Percentiles rank a stretch among this genome's conserved stretches.
Conservation (phyloP, 352 stramenopile species). For the Phytophthora capsici region DNA sequence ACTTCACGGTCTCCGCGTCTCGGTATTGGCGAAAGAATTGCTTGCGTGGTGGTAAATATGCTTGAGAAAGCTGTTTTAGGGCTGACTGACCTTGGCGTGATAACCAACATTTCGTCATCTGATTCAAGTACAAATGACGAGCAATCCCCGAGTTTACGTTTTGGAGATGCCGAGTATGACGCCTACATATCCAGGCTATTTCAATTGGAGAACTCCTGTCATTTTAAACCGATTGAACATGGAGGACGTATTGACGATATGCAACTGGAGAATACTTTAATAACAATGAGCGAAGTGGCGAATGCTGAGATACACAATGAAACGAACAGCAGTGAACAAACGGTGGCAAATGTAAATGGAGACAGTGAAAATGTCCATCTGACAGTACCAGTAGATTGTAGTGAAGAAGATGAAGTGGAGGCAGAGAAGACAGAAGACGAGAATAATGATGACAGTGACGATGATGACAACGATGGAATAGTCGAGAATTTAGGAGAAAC, state of each 20-base stretch:
- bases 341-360: conserved; percentile 3
- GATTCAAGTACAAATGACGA: conserved; percentile 5
- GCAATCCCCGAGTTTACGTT: neutral
- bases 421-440: conserved; percentile 38
- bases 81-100: conserved; percentile 12
- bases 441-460: conserved; percentile 56
- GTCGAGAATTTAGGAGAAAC: neutral
- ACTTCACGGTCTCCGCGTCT: neutral
- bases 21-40: conserved; percentile 20
- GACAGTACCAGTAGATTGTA: conserved; percentile 6
- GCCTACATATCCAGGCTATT: conserved; percentile 42
- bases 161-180: conserved; percentile 45
- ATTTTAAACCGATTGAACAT: conserved; percentile 34
- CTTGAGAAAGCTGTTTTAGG: conserved; percentile 42
- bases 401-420: conserved; percentile 15
- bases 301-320: neutral
- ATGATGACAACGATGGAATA: conserved; percentile 34
- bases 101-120: neutral
- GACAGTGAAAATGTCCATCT: neutral
- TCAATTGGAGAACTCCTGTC: conserved; percentile 35
- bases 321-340: neutral
- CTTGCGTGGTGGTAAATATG: conserved; percentile 27
- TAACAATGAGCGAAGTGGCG: neutral
- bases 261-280: neutral
- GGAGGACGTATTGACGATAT: too few relatives aligned